Evolutionary conservation across 305 asterid species (phyloP).

Genomic region (Fraxinus sp.): DNA sequence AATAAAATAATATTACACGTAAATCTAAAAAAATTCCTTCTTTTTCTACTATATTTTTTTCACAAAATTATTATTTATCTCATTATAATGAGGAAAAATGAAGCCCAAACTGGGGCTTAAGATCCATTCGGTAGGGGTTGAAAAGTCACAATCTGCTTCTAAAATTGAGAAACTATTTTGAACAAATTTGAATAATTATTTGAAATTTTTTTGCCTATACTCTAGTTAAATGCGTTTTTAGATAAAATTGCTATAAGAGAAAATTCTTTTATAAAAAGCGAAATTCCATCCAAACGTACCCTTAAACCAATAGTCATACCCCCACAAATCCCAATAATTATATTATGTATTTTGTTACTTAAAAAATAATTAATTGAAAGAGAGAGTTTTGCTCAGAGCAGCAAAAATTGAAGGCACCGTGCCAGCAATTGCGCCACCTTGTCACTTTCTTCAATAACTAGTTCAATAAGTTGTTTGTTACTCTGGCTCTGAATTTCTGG

Average conservation of each 20-base stretch:
- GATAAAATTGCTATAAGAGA: too few relatives aligned
- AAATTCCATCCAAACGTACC: not conserved
- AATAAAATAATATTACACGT: too few relatives aligned
- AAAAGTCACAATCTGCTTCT: too few relatives aligned
- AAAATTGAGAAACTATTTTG: too few relatives aligned
- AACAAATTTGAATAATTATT: not conserved
- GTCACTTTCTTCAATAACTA: slow-evolving; percentile 24
- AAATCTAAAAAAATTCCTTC: too few relatives aligned
- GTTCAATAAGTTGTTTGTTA: not conserved
- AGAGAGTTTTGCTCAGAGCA: slow-evolving; percentile 13
- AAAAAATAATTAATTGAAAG: slow-evolving; percentile 14
- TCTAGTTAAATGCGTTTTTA: too few relatives aligned
- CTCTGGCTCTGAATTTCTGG: slow-evolving; percentile 3
- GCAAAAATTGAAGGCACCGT: slow-evolving; percentile 25
- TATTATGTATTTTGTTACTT: too few relatives aligned
- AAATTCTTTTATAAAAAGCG: too few relatives aligned
- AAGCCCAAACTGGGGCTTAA: not conserved
- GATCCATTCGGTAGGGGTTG: not conserved
- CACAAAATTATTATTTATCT: too few relatives aligned
- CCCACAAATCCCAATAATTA: not conserved
- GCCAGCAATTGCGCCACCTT: slow-evolving; percentile 41
- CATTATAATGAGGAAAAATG: too few relatives aligned
- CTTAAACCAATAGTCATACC: not conserved
- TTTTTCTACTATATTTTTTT: too few relatives aligned
- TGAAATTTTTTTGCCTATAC: too few relatives aligned